Percentiles rank a stretch among this genome's conserved stretches.
Conservation (phyloP, 805 yeast species). For the Huiozyma sinensis region DNA sequence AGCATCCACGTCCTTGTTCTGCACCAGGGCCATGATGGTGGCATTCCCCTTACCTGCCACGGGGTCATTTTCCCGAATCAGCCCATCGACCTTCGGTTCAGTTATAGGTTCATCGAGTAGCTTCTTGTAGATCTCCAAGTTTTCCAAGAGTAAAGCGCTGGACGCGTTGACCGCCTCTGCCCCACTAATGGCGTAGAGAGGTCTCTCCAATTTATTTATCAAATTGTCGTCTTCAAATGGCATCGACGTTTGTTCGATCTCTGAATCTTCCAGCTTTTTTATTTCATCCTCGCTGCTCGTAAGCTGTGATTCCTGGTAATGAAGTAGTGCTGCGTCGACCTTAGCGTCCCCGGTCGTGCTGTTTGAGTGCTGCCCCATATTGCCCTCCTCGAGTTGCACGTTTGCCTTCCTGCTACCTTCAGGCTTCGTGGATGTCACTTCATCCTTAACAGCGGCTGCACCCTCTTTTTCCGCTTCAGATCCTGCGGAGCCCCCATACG, state of each 20-base stretch:
- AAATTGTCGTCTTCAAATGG: conserved; percentile 1
- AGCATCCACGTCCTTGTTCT: conserved; percentile 47
- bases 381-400: not conserved
- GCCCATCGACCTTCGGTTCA: conserved; percentile 38
- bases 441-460: too few species aligned
- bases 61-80: conserved; percentile 22
- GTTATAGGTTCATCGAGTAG: conserved; percentile 30
- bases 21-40: conserved; percentile 60
- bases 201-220: conserved; percentile 9
- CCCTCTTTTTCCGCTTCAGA: too few species aligned
- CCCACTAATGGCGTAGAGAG: conserved; percentile 10
- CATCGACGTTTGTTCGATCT: not conserved
- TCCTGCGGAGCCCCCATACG: too few species aligned
- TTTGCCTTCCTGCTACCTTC: not conserved
- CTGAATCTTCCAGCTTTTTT: not conserved
- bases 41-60: conserved; percentile 49
- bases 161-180: conserved; percentile 1
- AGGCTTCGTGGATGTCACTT: too few species aligned
- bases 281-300: not conserved
- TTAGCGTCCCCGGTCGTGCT: not conserved
- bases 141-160: conserved; percentile 16
- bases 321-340: not conserved
- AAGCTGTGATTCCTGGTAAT: not conserved
- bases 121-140: conserved; percentile 31
- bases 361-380: not conserved